These are phyloP conservation scores for Odonthalia washingtoniensis DNA, from an alignment of 31 red algal genomes.

Conservation along the genomic window DNA sequence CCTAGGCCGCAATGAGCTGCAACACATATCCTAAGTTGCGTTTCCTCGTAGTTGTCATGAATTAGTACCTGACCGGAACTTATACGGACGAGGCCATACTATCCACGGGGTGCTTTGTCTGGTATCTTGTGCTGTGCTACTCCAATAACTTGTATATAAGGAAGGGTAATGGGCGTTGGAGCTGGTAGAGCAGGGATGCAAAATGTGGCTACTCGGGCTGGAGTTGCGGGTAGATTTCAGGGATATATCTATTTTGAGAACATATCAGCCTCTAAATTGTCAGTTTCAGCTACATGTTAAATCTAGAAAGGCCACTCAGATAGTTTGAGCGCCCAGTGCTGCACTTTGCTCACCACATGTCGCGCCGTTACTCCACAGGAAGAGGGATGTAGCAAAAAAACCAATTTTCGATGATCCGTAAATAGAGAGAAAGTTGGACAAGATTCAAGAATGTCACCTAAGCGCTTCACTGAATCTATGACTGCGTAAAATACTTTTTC, in stretches of 20 bases:
- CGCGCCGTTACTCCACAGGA: conserved; percentile 20
- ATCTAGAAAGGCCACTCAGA: conserved; percentile 35
- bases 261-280: conserved; percentile 45
- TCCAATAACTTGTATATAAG: conserved; percentile 33
- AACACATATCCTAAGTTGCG: conserved; percentile 45
- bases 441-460: conserved; percentile 34
- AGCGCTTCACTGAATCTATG: conserved; percentile 26
- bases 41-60: conserved; percentile 10
- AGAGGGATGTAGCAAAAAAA: conserved; percentile 34
- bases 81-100: too few relatives aligned
- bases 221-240: background rate
- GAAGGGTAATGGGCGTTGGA: conserved; percentile 30
- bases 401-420: conserved; percentile 52
- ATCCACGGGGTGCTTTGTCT: background rate
- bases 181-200: conserved; percentile 3
- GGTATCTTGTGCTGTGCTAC: background rate
- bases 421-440: conserved; percentile 46
- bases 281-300: conserved; percentile 27
- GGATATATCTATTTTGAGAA: conserved; percentile 5
- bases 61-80: background rate
- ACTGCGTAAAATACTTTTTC: conserved; percentile 52
- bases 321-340: conserved; percentile 37
- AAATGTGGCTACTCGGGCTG: conserved; percentile 2
- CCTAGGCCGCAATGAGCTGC: conserved; percentile 48
- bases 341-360: conserved; percentile 37